A percentile compares a stretch with the other conserved stretches of the same genome.
Conservation (phyloP, 305 asterid genomes). For the Fraxinus dipetala region DNA sequence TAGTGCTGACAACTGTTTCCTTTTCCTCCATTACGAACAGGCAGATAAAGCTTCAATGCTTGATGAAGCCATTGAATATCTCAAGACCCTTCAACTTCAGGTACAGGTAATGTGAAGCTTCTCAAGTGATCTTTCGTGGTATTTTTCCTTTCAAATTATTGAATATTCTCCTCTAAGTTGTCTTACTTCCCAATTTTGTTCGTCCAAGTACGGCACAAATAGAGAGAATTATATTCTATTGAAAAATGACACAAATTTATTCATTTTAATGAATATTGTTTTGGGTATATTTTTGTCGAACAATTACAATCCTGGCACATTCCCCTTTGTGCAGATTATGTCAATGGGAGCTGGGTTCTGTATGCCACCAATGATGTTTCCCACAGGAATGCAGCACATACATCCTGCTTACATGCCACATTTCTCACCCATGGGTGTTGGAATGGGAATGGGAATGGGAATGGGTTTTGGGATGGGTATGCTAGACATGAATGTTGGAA, state of each 20-base stretch:
- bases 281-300: background rate
- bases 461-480: conserved; percentile 74
- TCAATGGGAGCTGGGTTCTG: conserved; percentile 88
- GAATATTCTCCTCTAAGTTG: background rate
- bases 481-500: conserved; percentile 59
- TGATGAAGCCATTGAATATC: conserved; percentile 94
- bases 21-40: conserved; percentile 35
- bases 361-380: conserved; percentile 78
- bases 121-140: background rate
- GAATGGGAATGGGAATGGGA: conserved; percentile 49
- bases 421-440: conserved; percentile 57
- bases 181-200: background rate
- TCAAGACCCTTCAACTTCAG: conserved; percentile 93
- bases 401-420: conserved; percentile 64
- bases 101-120: conserved; percentile 64
- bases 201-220: background rate
- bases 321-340: conserved; percentile 61
- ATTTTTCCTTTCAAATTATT: background rate
- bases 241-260: background rate
- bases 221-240: background rate
- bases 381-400: conserved; percentile 64
- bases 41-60: conserved; percentile 98
- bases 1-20: background rate
- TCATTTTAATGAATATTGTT: background rate
- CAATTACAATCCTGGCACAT: background rate